Conservation (phyloP, 2,329 filamentous ascomycete species). For the Apiospora kogelbergensis region DNA sequence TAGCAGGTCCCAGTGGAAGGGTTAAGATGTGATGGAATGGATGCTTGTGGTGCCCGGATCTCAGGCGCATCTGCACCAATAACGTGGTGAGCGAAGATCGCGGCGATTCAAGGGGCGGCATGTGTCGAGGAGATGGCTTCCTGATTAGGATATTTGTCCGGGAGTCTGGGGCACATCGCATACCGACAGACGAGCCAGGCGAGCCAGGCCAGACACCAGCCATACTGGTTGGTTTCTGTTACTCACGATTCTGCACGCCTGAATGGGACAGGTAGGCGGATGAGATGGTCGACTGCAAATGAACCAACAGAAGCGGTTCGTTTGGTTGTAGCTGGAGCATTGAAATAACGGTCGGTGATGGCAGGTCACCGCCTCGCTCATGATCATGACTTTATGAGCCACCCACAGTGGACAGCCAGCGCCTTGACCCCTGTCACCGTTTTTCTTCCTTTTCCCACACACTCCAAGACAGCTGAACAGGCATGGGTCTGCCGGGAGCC, state of each 20-base stretch:
- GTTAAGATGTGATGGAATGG: slow-evolving; percentile 7
- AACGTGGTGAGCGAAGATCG: slow-evolving; percentile 6
- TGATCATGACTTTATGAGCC: background rate
- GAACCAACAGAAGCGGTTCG: background rate
- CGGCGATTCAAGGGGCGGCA: slow-evolving; percentile 7
- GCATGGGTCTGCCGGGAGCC: background rate
- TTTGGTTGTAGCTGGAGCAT: background rate
- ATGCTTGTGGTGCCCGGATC: slow-evolving; percentile 6
- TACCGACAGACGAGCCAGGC: background rate
- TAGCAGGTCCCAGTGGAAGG: slow-evolving; percentile 3
- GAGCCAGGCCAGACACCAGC: background rate
- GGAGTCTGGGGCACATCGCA: background rate
- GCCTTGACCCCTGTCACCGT: background rate
- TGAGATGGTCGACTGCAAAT: background rate
- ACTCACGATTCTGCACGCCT: background rate
- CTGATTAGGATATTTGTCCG: background rate
- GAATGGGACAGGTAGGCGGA: background rate
- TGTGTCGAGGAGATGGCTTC: slow-evolving; percentile 3
- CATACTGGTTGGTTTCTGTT: background rate
- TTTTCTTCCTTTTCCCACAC: background rate
- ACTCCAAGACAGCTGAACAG: background rate
- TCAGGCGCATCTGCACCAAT: slow-evolving; percentile 2
- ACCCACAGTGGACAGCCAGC: background rate
- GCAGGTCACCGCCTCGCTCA: background rate
- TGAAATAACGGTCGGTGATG: background rate